Base-by-base conservation (phyloP, 2,329 filamentous ascomycete genomes). In the Aspergillus alliaceus region DNA sequence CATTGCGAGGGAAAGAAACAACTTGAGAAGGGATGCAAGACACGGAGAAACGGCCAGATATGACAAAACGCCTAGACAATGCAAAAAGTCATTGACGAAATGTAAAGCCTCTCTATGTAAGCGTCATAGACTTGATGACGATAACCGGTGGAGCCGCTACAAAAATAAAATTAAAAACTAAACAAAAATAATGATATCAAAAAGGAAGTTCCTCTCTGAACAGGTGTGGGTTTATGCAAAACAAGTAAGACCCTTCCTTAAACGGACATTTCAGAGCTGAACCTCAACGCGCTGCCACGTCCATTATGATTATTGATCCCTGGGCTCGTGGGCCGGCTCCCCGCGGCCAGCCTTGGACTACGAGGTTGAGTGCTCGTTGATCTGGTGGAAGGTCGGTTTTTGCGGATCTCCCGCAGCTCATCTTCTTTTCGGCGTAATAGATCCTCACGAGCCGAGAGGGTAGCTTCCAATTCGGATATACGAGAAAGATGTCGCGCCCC, bases 351-450 rank as follows among this genome's bases (percentile, higher is more conserved):
- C 50, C 76, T 77, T 5, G 75, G 75, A 42, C 75, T 78, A 51
- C 75, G 69, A 8, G 75, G 75, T 54, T 77, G 74, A 15, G 73
- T 74, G 53, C 75, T 78, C 0, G 75, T 77, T 2, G 75, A 75
- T 18, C 75, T 69, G 34, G 75, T 78, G 1, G 73, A 72, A 2
- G 75, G 75, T 0, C 75, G 73, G 51, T 77, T 77, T 56, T 75
- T 78, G 59, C 74, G 76, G 51, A 80, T 67, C 18, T 75, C 73
- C 12, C 74, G 73, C 40, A 79, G 65, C 57, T 80, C 78, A 15
- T 79, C 78, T 52, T 80, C 76, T 48, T 79, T 75, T 51, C 67
- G 72, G 44, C 67, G 73, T 11, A 80, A 60, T 14, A 79, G 56
- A 18, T 73, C 69, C 27, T 80, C 76, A 12, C 75, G 71, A 1